A percentile compares a stretch with the other conserved stretches of the same genome.
These are phyloP conservation scores for Kodamaea derodonti DNA, from an alignment of 1,139 yeast species.

Conservation along the genomic window DNA sequence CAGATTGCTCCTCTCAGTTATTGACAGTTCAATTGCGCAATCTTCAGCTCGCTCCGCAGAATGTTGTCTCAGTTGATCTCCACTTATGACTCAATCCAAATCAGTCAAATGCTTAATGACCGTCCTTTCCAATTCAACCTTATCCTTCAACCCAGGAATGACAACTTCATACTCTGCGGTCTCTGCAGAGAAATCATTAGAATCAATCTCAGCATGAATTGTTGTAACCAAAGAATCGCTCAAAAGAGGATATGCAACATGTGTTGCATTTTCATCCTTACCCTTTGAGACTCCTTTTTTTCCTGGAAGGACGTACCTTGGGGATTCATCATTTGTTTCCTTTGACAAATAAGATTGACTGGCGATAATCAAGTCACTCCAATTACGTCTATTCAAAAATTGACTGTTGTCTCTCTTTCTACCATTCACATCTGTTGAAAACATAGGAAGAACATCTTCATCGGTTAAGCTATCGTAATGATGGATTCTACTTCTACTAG, in stretches of 20 bases:
- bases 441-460: conserved; percentile 78
- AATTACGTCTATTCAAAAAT: conserved; percentile 78
- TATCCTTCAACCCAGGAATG: conserved; percentile 57
- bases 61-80: too few species aligned
- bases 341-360: conserved; percentile 22
- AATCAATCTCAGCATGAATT: conserved; percentile 67
- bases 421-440: conserved; percentile 61
- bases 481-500: conserved; percentile 67
- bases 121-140: conserved; percentile 29
- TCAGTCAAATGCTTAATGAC: conserved; percentile 31
- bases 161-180: conserved; percentile 66
- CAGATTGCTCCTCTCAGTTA: too few species aligned
- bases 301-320: conserved; percentile 2
- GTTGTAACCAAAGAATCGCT: conserved; percentile 63
- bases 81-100: too few species aligned
- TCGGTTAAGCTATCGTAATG: conserved; percentile 59
- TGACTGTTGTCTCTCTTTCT: conserved; percentile 48
- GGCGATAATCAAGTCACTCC: conserved; percentile 49
- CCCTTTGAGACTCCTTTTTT: conserved; percentile 1
- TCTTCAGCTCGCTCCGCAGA: too few species aligned
- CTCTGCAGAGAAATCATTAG: conserved; percentile 44
- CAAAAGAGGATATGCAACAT: conserved; percentile 49
- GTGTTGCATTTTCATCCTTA: conserved; percentile 6
- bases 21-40: too few species aligned
- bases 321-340: conserved; percentile 1